Evolutionary conservation across 2,329 filamentous ascomycete genomes (phyloP).

Genomic region (Arthrobotrys conoides): DNA sequence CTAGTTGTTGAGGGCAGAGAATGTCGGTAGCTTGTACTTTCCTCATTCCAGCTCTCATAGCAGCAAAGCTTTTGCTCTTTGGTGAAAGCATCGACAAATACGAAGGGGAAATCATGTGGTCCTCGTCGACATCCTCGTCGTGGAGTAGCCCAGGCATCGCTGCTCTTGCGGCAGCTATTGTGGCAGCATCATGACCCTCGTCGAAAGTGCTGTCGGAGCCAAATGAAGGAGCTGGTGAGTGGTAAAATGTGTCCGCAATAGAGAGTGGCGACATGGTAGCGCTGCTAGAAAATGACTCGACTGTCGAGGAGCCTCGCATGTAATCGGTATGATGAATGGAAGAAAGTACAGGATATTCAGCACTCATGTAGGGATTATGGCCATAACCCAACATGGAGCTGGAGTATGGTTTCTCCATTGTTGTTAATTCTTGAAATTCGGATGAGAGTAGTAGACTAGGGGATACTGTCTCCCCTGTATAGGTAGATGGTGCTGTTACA

Average conservation of each 20-base stretch:
- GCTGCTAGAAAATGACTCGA: slow-evolving; percentile 51
- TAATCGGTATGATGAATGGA: slow-evolving; percentile 48
- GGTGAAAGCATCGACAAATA: slow-evolving; percentile 56
- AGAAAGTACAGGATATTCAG: slow-evolving; percentile 49
- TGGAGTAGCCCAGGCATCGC: slow-evolving; percentile 58
- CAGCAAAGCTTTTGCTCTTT: slow-evolving; percentile 41
- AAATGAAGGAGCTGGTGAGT: slow-evolving; percentile 56
- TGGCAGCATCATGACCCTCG: slow-evolving; percentile 55
- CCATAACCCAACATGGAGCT: slow-evolving; percentile 44
- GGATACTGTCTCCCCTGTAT: slow-evolving; percentile 56
- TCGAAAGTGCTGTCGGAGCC: slow-evolving; percentile 53
- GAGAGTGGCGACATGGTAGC: slow-evolving; percentile 56
- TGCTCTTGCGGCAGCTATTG: slow-evolving; percentile 55
- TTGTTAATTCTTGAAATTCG: slow-evolving; percentile 51
- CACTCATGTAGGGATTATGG: slow-evolving; percentile 47
- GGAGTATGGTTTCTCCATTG: slow-evolving; percentile 54
- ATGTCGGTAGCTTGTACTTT: slow-evolving; percentile 31
- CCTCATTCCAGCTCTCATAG: slow-evolving; percentile 32
- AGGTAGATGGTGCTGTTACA: slow-evolving; percentile 50
- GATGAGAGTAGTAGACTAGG: slow-evolving; percentile 54
- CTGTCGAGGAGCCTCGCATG: slow-evolving; percentile 44
- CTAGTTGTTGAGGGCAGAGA: slow-evolving; percentile 30
- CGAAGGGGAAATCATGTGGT: slow-evolving; percentile 50
- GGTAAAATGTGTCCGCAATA: slow-evolving; percentile 45
- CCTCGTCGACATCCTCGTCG: slow-evolving; percentile 52